Conservation (phyloP, 2,329 filamentous ascomycete genomes). For the Harringtonia aguacate region DNA sequence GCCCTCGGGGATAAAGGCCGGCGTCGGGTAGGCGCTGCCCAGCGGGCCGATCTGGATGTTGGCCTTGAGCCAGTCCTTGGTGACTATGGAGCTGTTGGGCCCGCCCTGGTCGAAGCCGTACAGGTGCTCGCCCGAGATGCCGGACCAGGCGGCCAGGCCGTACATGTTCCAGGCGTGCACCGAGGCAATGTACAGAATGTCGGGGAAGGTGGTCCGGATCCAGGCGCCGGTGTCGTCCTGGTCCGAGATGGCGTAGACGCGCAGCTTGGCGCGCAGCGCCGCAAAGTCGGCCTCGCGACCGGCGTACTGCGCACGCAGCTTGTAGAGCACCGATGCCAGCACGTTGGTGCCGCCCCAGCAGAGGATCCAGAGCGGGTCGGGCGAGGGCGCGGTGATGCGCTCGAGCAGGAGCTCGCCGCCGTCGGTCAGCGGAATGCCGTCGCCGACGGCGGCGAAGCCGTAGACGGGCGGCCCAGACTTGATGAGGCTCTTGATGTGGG, state of each 20-base stretch:
- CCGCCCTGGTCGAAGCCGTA: slow-evolving; percentile 28
- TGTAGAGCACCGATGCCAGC: slow-evolving; percentile 35
- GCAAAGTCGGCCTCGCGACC: slow-evolving; percentile 21
- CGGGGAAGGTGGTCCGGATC: slow-evolving; percentile 42
- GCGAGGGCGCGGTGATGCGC: slow-evolving; percentile 12
- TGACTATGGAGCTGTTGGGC: slow-evolving; percentile 34
- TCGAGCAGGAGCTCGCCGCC: slow-evolving; percentile 32
- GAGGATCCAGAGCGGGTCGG: slow-evolving; percentile 38
- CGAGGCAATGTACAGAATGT: slow-evolving; percentile 44
- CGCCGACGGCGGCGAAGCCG: slow-evolving; percentile 21
- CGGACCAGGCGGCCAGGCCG: slow-evolving; percentile 40
- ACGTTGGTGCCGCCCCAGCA: slow-evolving; percentile 43
- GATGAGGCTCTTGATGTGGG: slow-evolving; percentile 18
- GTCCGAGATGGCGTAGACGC: slow-evolving; percentile 47
- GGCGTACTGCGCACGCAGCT: slow-evolving; percentile 22
- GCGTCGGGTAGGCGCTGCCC: slow-evolving; percentile 32
- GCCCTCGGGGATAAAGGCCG: slow-evolving; percentile 41
- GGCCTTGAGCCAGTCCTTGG: slow-evolving; percentile 38
- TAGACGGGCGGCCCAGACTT: slow-evolving; percentile 23
- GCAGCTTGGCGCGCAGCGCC: slow-evolving; percentile 27
- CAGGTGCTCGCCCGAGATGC: slow-evolving; percentile 25
- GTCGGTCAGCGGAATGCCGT: slow-evolving; percentile 20
- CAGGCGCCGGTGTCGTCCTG: slow-evolving; percentile 47
- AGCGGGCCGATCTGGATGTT: slow-evolving; percentile 39
- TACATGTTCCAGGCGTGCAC: slow-evolving; percentile 48